Conservation (phyloP, 2,329 filamentous ascomycete genomes). For the Cercospora zeae-maydis region DNA sequence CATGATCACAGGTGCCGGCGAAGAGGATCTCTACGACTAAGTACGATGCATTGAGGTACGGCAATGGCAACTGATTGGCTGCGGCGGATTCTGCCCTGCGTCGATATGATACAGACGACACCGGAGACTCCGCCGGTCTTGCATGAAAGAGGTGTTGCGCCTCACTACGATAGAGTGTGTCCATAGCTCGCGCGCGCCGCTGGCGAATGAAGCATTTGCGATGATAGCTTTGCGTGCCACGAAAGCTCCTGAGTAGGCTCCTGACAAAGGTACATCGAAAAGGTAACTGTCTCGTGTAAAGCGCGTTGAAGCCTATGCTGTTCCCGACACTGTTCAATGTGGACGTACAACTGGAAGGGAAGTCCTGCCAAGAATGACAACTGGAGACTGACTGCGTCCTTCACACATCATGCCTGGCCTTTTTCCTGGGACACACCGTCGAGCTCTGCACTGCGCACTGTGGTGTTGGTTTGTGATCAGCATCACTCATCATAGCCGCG, state of each 20-base stretch:
- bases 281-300: too few species aligned
- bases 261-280: too few species aligned
- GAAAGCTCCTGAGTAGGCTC: too few species aligned
- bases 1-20: constrained; percentile 72
- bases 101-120: constrained; percentile 4
- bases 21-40: constrained; percentile 96
- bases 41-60: constrained; percentile 4
- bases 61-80: constrained; percentile 8
- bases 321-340: too few species aligned
- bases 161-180: constrained; percentile 20
- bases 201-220: constrained; percentile 9
- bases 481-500: background rate
- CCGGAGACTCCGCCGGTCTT: background rate
- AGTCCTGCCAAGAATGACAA: background rate
- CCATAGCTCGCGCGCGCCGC: constrained; percentile 17
- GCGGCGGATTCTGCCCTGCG: constrained; percentile 6
- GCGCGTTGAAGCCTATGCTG: too few species aligned
- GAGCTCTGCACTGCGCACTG: background rate
- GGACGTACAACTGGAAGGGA: background rate
- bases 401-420: background rate
- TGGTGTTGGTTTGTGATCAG: background rate
- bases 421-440: background rate
- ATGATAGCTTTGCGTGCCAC: too few species aligned
- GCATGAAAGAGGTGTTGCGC: constrained; percentile 16
- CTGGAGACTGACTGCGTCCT: background rate